Evolutionary conservation across 805 yeast genomes (phyloP).

Genomic region (Suhomyces sp.): DNA sequence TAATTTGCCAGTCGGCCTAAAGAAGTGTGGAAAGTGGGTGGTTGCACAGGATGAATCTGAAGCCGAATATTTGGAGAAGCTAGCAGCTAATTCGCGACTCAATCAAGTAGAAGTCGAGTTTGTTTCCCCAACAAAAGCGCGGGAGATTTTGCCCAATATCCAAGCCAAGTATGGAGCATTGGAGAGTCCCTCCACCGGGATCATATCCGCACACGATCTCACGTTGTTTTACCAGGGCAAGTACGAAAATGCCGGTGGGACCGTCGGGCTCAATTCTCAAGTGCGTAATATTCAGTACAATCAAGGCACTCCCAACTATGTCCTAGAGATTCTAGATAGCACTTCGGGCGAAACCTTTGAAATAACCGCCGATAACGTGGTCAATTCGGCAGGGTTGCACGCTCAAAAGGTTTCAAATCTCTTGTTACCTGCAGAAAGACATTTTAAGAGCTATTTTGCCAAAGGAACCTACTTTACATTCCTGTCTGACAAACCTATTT

Average conservation of each 20-base stretch:
- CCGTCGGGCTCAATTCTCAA: constrained; percentile 58
- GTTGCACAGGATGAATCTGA: constrained; percentile 77
- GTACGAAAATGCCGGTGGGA: constrained; percentile 60
- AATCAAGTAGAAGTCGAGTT: constrained; percentile 59
- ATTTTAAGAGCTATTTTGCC: constrained; percentile 62
- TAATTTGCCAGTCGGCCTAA: constrained; percentile 45
- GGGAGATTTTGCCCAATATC: constrained; percentile 61
- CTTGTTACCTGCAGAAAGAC: constrained; percentile 61
- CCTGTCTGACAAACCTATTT: constrained; percentile 43
- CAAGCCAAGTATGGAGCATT: constrained; percentile 59
- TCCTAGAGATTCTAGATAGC: constrained; percentile 26
- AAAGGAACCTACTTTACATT: constrained; percentile 81
- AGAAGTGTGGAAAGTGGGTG: constrained; percentile 78
- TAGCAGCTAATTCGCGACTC: constrained; percentile 48
- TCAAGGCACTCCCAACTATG: constrained; percentile 17
- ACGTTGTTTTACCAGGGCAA: constrained; percentile 55
- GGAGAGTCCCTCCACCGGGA: constrained; percentile 81
- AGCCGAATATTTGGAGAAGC: constrained; percentile 51
- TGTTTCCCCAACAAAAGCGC: constrained; percentile 45
- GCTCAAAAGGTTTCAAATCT: constrained; percentile 72
- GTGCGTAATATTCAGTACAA: constrained; percentile 43
- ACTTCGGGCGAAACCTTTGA: constrained; percentile 28
- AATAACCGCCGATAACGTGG: constrained; percentile 53
- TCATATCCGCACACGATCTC: constrained; percentile 75
- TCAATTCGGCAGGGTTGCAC: constrained; percentile 77